These are phyloP conservation scores for Crithidia mellificae DNA, from an alignment of 208 protist genomes.

Conservation along the genomic window DNA sequence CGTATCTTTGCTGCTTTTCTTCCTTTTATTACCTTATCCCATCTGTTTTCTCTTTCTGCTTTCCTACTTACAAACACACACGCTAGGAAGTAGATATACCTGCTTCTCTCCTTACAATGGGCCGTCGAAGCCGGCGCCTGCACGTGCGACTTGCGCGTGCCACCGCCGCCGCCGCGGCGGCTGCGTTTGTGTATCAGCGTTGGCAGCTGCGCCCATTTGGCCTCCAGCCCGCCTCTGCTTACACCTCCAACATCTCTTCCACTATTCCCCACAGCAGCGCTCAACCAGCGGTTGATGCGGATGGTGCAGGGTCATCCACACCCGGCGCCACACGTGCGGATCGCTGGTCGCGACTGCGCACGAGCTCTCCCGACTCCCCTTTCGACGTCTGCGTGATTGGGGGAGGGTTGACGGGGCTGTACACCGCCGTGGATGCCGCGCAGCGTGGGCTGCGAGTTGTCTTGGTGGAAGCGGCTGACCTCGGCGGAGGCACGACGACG, in stretches of 20 bases:
- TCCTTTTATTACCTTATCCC: no score
- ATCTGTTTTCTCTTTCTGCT: no score
- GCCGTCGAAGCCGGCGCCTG: slow-evolving; percentile 45
- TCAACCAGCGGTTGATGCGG: no score
- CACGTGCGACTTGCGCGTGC: slow-evolving; percentile 37
- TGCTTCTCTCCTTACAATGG: slow-evolving; percentile 42
- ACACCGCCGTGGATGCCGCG: slow-evolving; percentile 82
- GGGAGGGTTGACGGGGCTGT: slow-evolving; percentile 68
- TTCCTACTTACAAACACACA: no score
- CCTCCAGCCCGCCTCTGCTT: slow-evolving; percentile 21
- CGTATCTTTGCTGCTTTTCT: background rate
- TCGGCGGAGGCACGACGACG: slow-evolving; percentile 43
- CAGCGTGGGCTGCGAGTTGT: slow-evolving; percentile 76
- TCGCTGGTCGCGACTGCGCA: slow-evolving; percentile 30
- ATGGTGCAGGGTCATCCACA: no score
- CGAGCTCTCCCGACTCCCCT: slow-evolving; percentile 21
- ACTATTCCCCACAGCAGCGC: no score
- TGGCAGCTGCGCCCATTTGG: slow-evolving; percentile 53
- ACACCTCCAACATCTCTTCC: no score
- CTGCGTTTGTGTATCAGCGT: slow-evolving; percentile 39
- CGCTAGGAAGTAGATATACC: no score
- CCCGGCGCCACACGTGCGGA: background rate
- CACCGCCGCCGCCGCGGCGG: slow-evolving; percentile 13
- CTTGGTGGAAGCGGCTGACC: slow-evolving; percentile 71
- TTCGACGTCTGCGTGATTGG: slow-evolving; percentile 84